Evolutionary conservation across 2,329 filamentous ascomycete genomes (phyloP).

Genomic region (Ploettnerulaceae sp.): DNA sequence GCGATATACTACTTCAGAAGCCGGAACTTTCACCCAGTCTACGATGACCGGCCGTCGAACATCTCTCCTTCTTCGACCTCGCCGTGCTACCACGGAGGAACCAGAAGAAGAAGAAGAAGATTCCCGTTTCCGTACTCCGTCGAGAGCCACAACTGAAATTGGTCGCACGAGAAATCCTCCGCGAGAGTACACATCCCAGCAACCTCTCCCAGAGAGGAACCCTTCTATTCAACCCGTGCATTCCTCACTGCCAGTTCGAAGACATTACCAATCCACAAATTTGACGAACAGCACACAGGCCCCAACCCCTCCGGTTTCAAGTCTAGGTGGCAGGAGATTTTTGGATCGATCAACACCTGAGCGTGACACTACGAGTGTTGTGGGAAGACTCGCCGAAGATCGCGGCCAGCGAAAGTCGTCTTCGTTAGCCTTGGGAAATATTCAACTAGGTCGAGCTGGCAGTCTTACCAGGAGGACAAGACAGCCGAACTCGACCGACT

Average conservation of each 20-base stretch:
- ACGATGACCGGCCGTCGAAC: conserved; percentile 51
- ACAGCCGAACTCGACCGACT: conserved; percentile 19
- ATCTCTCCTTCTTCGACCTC: conserved; percentile 45
- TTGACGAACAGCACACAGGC: conserved; percentile 26
- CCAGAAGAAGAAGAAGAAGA: conserved; percentile 41
- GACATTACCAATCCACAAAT: conserved; percentile 47
- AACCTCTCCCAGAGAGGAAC: conserved; percentile 35
- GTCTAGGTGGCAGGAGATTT: conserved; percentile 24
- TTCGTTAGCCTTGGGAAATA: conserved; percentile 23
- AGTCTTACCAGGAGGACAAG: conserved; percentile 24
- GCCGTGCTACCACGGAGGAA: conserved; percentile 32
- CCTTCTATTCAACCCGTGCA: conserved; percentile 37
- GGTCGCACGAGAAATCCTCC: conserved; percentile 34
- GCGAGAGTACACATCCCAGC: conserved; percentile 40
- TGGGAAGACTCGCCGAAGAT: conserved; percentile 25
- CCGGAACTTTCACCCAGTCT: conserved; percentile 40
- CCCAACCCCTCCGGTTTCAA: conserved; percentile 20
- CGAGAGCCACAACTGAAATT: conserved; percentile 55
- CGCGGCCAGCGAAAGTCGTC: conserved; percentile 27
- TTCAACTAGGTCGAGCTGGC: conserved; percentile 22
- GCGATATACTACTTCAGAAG: conserved; percentile 29
- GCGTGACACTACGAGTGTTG: conserved; percentile 29
- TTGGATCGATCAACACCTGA: conserved; percentile 30
- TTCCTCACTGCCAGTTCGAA: conserved; percentile 49
- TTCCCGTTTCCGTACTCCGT: conserved; percentile 51